Evolutionary conservation across 257 asterid genomes (phyloP).

Genomic region (Solanum boliviense): DNA sequence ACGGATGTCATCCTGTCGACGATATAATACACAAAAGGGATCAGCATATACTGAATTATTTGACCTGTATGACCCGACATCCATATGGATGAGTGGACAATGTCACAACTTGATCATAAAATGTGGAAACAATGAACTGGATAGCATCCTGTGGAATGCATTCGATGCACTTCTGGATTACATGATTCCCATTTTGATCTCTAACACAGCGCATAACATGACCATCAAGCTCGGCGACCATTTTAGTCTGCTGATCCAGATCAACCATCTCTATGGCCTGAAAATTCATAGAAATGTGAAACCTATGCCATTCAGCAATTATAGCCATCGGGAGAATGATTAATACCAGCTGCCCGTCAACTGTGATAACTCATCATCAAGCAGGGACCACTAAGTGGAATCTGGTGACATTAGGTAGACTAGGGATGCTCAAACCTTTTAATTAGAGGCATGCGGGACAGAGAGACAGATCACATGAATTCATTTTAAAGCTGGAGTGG

Average conservation of each 20-base stretch:
- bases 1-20: neutral
- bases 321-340: neutral
- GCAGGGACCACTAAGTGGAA: neutral
- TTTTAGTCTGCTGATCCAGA: slow-evolving; percentile 54
- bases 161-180: slow-evolving; percentile 79
- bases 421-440: neutral
- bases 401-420: neutral
- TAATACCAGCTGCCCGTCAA: neutral
- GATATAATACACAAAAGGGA: neutral
- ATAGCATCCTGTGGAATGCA: slow-evolving; percentile 60
- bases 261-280: slow-evolving; percentile 78
- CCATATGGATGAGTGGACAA: slow-evolving; percentile 84
- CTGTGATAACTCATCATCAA: neutral
- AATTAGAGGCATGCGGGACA: neutral
- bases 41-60: neutral
- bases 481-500: neutral
- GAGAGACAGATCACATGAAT: neutral
- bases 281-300: neutral
- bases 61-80: slow-evolving; percentile 84
- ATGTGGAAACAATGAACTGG: slow-evolving; percentile 52
- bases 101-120: slow-evolving; percentile 54
- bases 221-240: slow-evolving; percentile 78
- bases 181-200: slow-evolving; percentile 86
- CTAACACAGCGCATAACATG: slow-evolving; percentile 75
- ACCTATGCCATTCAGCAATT: neutral